These are phyloP conservation scores for Pseudozyma pruni DNA, from an alignment of 1,284 basidiomycete species.

Conservation along the genomic window DNA sequence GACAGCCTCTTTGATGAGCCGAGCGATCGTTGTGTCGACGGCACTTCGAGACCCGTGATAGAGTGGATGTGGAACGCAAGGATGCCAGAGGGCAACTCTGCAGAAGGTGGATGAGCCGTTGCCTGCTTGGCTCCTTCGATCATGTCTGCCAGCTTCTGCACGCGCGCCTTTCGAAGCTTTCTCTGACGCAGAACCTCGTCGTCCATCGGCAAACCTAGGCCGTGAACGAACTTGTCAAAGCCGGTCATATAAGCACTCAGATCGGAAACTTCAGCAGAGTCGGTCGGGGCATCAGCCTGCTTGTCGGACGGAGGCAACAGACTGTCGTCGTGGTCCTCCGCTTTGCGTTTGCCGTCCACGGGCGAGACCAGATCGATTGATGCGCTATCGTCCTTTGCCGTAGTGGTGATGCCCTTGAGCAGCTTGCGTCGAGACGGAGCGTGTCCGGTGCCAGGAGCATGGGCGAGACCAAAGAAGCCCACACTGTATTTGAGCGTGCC, in stretches of 20 bases:
- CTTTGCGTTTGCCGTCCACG: constrained; percentile 10
- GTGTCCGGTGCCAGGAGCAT: constrained; percentile 37
- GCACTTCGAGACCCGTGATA: constrained; percentile 55
- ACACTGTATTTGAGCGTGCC: constrained; percentile 61
- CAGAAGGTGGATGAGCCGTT: constrained; percentile 41
- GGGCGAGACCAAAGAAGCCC: constrained; percentile 56
- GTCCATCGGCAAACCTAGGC: constrained; percentile 57
- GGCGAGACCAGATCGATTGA: constrained; percentile 39
- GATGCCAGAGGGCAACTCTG: constrained; percentile 51
- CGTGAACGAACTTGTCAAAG: constrained; percentile 57
- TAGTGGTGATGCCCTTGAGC: constrained; percentile 30
- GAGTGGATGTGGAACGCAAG: constrained; percentile 63
- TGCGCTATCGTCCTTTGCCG: constrained; percentile 10
- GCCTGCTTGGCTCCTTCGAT: constrained; percentile 55
- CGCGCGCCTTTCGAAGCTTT: constrained; percentile 49
- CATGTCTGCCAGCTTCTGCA: constrained; percentile 47
- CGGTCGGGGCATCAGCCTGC: background rate
- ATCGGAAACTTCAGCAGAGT: constrained; percentile 4
- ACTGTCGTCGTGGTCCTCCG: constrained; percentile 26
- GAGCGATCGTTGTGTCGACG: constrained; percentile 44
- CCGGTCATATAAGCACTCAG: constrained; percentile 47
- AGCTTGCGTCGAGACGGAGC: constrained; percentile 41
- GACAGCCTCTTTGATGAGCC: constrained; percentile 41
- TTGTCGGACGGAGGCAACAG: constrained; percentile 16
- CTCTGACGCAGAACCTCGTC: constrained; percentile 43